Conservation (phyloP, 129 eudicot genomes). For the Daucus carota region DH1_v3.0 NC_030387.2:3006001-3006500, state of each 20-base stretch:
- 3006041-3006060: conserved; percentile 93
- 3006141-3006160: conserved; percentile 79
- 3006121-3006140: conserved; percentile 98
- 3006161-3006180: conserved; percentile 81
- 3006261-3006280: background rate
- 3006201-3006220: conserved; percentile 40
- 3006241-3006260: background rate
- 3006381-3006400: background rate
- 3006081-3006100: conserved; percentile 57
- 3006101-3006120: conserved; percentile 63
- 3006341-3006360: too few relatives aligned
- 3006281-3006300: background rate
- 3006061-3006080: conserved; percentile 66
- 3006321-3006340: background rate
- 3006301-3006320: background rate
- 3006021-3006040: conserved; percentile 86
- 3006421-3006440: background rate
- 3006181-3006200: conserved; percentile 53
- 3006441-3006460: background rate
- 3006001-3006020: conserved; percentile 24
- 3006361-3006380: background rate
- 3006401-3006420: background rate
- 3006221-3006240: background rate
- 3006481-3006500: background rate
- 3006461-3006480: background rate